Percentiles rank a stretch among this genome's conserved stretches.
Evolutionary conservation across 192 early-diverging fungal species (phyloP).

Genomic region (Gigaspora rosea): DNA sequence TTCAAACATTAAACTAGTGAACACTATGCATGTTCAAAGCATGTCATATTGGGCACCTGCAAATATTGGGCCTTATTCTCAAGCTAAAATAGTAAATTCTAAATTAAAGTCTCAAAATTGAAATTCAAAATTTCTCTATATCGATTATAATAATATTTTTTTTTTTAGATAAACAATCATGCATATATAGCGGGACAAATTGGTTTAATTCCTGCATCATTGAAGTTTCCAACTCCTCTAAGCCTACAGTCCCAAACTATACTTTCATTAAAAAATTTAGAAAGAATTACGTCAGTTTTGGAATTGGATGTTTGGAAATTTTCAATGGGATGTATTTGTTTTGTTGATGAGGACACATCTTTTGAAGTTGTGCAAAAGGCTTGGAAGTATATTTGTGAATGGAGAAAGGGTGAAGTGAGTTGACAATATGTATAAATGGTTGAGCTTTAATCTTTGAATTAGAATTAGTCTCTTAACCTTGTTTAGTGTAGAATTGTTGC

Average conservation of each 20-base stretch:
- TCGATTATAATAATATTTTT: neutral
- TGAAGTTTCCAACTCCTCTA: conserved; percentile 52
- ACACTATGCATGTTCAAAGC: conserved; percentile 79
- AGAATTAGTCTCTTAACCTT: neutral
- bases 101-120: neutral
- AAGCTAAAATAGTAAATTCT: conserved; percentile 59
- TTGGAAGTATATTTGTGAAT: conserved; percentile 37
- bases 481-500: neutral
- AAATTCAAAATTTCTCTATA: neutral
- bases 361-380: conserved; percentile 38
- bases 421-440: neutral
- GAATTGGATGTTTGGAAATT: conserved; percentile 39
- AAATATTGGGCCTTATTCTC: conserved; percentile 86
- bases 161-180: conserved; percentile 54
- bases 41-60: conserved; percentile 90
- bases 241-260: conserved; percentile 40
- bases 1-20: conserved; percentile 34
- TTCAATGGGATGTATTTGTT: conserved; percentile 59
- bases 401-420: neutral
- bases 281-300: conserved; percentile 48
- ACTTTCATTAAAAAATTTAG: conserved; percentile 57
- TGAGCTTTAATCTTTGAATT: neutral
- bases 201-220: conserved; percentile 65
- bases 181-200: conserved; percentile 80
- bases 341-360: conserved; percentile 45